Percentiles rank a stretch among this genome's conserved stretches.
These are phyloP conservation scores for Chenopodium formosanum DNA, from an alignment of 148 eudicot species.

Conservation along the genomic window DNA sequence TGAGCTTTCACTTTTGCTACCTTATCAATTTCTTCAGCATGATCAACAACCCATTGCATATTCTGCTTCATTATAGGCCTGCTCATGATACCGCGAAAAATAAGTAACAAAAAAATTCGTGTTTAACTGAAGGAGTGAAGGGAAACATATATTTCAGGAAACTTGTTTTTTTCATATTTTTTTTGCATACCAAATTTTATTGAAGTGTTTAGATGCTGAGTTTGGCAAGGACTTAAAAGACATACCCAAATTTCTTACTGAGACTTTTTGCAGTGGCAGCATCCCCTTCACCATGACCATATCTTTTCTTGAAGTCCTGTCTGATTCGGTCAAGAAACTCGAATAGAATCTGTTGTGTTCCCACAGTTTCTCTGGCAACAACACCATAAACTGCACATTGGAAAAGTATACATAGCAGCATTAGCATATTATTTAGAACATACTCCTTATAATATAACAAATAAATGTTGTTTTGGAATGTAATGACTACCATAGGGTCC, in stretches of 20 bases:
- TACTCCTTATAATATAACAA: not conserved
- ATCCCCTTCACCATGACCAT: slow-evolving; percentile 1
- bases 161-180: no score
- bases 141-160: no score
- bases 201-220: no score
- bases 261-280: slow-evolving; percentile 7
- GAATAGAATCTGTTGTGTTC: slow-evolving; percentile 3
- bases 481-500: not conserved
- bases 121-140: no score
- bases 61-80: slow-evolving; percentile 14
- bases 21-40: slow-evolving; percentile 12
- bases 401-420: not conserved
- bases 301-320: slow-evolving; percentile 9
- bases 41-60: slow-evolving; percentile 4
- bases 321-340: slow-evolving; percentile 9
- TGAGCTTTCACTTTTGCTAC: slow-evolving; percentile 16
- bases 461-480: not conserved
- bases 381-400: slow-evolving; percentile 15
- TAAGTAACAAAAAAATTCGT: no score
- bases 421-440: not conserved
- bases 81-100: no score
- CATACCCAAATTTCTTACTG: slow-evolving; percentile 14
- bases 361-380: slow-evolving; percentile 14
- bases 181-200: no score
- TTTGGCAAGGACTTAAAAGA: not conserved